Evolutionary conservation across 2,329 filamentous ascomycete genomes (phyloP).

Genomic region (Nannizziopsis arthrosporioides): DNA sequence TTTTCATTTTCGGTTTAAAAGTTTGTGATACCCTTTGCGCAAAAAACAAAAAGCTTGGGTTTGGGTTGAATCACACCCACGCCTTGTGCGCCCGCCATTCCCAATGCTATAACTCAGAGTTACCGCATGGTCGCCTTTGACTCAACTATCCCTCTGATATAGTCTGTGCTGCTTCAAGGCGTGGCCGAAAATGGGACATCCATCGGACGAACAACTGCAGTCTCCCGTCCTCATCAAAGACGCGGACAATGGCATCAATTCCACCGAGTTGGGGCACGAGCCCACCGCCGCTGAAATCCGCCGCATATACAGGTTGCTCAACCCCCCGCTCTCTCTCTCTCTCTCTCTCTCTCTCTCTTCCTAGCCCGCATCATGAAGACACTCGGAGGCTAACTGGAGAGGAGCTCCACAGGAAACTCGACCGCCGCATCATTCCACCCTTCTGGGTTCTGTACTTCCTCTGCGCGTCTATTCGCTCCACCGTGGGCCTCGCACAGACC

Average conservation of each 20-base stretch:
- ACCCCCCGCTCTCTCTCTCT: too few species aligned
- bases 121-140: too few species aligned
- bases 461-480: constrained; percentile 81
- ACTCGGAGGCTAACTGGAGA: neutral
- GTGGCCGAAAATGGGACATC: neutral
- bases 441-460: constrained; percentile 89
- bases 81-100: too few species aligned
- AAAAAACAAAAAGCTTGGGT: too few species aligned
- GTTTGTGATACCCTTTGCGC: too few species aligned
- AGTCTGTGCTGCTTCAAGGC: too few species aligned
- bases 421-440: constrained; percentile 52
- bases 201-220: neutral
- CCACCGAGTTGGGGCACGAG: constrained; percentile 15
- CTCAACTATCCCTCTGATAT: too few species aligned
- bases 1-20: too few species aligned
- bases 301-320: constrained; percentile 28
- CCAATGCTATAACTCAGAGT: too few species aligned
- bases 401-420: constrained; percentile 38
- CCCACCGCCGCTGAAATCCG: constrained; percentile 26
- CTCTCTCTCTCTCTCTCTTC: too few species aligned
- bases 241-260: neutral
- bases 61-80: too few species aligned
- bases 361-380: neutral
- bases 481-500: constrained; percentile 85
- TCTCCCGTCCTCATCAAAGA: neutral